Evolutionary conservation across 495 filamentous ascomycete species (phyloP).

Genomic region (Cryomyces antarcticus): DNA sequence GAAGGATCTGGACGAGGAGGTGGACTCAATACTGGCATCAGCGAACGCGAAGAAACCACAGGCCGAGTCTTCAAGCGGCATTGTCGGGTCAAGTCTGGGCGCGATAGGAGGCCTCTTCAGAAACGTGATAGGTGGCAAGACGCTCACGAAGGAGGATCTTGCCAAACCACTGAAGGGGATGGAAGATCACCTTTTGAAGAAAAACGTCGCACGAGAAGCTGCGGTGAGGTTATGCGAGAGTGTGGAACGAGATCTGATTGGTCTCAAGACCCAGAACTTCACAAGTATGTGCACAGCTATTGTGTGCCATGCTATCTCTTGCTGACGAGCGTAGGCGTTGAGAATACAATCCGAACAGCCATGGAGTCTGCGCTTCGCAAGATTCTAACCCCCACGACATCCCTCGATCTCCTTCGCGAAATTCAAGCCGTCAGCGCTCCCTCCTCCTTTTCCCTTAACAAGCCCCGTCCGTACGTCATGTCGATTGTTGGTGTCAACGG

Average conservation of each 20-base stretch:
- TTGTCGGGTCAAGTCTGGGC: constrained; percentile 58
- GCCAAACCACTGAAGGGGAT: constrained; percentile 84
- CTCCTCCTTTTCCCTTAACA: constrained; percentile 28
- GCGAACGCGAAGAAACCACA: constrained; percentile 42
- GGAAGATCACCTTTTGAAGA: constrained; percentile 85
- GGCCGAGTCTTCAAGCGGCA: constrained; percentile 28
- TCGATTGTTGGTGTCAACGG: constrained; percentile 97
- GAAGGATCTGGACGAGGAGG: constrained; percentile 81
- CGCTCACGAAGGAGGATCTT: constrained; percentile 66
- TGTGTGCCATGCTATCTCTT: constrained; percentile 2
- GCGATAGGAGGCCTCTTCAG: constrained; percentile 73
- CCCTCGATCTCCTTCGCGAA: constrained; percentile 81
- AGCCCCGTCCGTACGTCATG: constrained; percentile 75
- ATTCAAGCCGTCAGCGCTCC: constrained; percentile 62
- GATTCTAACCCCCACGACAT: constrained; percentile 87
- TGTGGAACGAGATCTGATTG: constrained; percentile 71
- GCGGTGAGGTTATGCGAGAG: constrained; percentile 80
- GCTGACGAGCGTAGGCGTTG: constrained; percentile 31
- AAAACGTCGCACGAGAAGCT: constrained; percentile 92
- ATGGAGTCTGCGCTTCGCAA: constrained; percentile 83
- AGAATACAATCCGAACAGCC: constrained; percentile 57
- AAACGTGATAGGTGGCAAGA: constrained; percentile 86
- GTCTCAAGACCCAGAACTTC: constrained; percentile 81
- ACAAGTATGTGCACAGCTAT: constrained; percentile 38
- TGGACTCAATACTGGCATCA: constrained; percentile 65